Conservation (phyloP, 371 early-diverging fungal species). For the Hamiltosporidium magnivora region DNA sequence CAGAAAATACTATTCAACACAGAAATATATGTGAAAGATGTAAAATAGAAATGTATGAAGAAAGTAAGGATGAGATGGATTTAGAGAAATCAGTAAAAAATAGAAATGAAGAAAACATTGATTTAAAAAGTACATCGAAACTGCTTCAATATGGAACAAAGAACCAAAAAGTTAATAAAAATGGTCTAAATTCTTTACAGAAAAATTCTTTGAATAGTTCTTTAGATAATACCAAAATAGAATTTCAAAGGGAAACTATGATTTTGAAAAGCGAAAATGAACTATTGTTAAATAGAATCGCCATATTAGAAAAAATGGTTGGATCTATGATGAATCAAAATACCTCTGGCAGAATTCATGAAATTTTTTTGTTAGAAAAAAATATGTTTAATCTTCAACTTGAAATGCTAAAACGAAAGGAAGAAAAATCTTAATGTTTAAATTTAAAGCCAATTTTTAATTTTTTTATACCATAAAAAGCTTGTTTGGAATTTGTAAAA, state of each 20-base stretch:
- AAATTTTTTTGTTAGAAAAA: conserved; percentile 44
- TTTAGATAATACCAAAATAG: background rate
- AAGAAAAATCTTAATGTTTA: background rate
- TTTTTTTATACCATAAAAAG: too few relatives aligned
- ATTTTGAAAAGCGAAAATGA: background rate
- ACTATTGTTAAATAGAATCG: conserved; percentile 28
- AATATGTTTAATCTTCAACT: conserved; percentile 34
- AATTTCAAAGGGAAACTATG: background rate
- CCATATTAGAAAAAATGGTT: conserved; percentile 34
- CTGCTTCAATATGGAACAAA: background rate
- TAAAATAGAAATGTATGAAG: too few relatives aligned
- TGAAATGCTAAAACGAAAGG: conserved; percentile 15
- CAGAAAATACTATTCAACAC: background rate
- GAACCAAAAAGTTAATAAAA: background rate
- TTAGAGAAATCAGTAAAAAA: background rate
- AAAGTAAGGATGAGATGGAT: background rate
- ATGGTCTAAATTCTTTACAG: background rate
- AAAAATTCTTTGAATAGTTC: background rate
- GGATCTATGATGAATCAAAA: conserved; percentile 12
- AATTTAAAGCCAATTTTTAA: too few relatives aligned
- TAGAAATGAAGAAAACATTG: background rate
- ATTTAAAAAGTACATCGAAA: background rate
- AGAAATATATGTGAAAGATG: too few relatives aligned
- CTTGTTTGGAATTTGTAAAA: too few relatives aligned
- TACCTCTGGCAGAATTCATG: conserved; percentile 17